Evolutionary conservation across 805 yeast species (phyloP).

Genomic region (Brettanomyces custersianus): DNA sequence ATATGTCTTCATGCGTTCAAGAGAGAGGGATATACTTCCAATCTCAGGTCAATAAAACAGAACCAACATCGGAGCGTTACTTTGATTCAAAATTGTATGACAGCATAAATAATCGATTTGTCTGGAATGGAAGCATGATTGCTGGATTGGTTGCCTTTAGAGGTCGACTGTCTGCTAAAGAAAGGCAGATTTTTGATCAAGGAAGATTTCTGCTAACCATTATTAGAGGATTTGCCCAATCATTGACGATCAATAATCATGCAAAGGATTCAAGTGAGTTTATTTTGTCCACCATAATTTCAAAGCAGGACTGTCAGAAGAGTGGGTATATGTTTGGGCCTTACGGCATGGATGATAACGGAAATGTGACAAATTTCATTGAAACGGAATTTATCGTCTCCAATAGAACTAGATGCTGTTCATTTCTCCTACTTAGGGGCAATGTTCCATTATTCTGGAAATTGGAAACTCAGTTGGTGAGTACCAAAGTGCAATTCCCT

Average conservation of each 20-base stretch:
- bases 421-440: constrained; percentile 40
- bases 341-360: constrained; percentile 48
- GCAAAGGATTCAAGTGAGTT: constrained; percentile 1
- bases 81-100: constrained; percentile 12
- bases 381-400: constrained; percentile 41
- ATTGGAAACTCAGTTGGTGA: constrained; percentile 33
- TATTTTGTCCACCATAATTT: constrained; percentile 36
- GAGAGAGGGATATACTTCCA: constrained; percentile 28
- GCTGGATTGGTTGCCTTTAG: constrained; percentile 38
- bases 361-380: constrained; percentile 41
- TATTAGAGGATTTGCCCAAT: constrained; percentile 42
- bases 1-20: constrained; percentile 35
- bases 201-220: constrained; percentile 40
- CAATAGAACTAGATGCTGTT: constrained; percentile 27
- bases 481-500: constrained; percentile 38
- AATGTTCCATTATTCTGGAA: constrained; percentile 52
- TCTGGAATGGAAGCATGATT: constrained; percentile 44
- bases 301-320: constrained; percentile 42
- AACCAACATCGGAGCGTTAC: not conserved
- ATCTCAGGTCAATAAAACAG: no score
- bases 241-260: constrained; percentile 26
- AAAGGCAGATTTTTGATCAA: constrained; percentile 32
- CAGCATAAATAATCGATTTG: constrained; percentile 36
- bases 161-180: constrained; percentile 31
- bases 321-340: constrained; percentile 45